These are phyloP conservation scores for Arabis hirsuta DNA, from an alignment of 345 rosid genomes.

Conservation along the genomic window DNA sequence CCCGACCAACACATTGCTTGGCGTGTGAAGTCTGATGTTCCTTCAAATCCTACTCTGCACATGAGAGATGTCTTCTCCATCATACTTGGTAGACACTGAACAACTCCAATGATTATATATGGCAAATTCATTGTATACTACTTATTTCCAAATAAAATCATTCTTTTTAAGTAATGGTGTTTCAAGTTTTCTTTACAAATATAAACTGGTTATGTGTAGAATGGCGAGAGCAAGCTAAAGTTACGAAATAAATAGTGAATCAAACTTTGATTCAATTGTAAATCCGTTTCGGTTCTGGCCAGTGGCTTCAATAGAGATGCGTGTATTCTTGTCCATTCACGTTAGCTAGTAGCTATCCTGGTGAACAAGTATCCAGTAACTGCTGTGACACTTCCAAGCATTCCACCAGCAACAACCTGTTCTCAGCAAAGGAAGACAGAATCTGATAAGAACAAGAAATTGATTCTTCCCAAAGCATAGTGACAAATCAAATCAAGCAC, in stretches of 20 bases:
- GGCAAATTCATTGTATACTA: slow-evolving; percentile 25
- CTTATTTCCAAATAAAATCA: slow-evolving; percentile 33
- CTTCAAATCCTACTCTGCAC: slow-evolving; percentile 51
- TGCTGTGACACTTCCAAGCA: slow-evolving; percentile 76
- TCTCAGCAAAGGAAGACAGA: slow-evolving; percentile 38
- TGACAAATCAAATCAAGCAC: neutral
- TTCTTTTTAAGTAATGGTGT: slow-evolving; percentile 7
- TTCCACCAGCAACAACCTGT: slow-evolving; percentile 85
- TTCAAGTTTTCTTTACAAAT: slow-evolving; percentile 36
- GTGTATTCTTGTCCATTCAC: neutral
- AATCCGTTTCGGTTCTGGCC: neutral
- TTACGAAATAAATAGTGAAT: slow-evolving; percentile 8
- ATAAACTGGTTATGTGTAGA: neutral
- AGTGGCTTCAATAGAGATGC: slow-evolving; percentile 20
- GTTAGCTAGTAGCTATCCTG: slow-evolving; percentile 41
- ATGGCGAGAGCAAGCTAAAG: slow-evolving; percentile 5
- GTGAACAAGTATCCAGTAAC: slow-evolving; percentile 60
- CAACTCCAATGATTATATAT: neutral
- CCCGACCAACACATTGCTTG: slow-evolving; percentile 89
- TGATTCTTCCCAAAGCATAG: slow-evolving; percentile 8
- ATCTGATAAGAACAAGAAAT: slow-evolving; percentile 5
- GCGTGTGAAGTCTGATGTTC: slow-evolving; percentile 56
- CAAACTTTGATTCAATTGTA: slow-evolving; percentile 9
- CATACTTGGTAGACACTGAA: slow-evolving; percentile 47
- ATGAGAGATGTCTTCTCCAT: slow-evolving; percentile 64